Evolutionary conservation across 495 filamentous ascomycete species (phyloP), one percentile per base, ranked within the genome.

Genomic region (Penicillium riverlandense): DNA sequence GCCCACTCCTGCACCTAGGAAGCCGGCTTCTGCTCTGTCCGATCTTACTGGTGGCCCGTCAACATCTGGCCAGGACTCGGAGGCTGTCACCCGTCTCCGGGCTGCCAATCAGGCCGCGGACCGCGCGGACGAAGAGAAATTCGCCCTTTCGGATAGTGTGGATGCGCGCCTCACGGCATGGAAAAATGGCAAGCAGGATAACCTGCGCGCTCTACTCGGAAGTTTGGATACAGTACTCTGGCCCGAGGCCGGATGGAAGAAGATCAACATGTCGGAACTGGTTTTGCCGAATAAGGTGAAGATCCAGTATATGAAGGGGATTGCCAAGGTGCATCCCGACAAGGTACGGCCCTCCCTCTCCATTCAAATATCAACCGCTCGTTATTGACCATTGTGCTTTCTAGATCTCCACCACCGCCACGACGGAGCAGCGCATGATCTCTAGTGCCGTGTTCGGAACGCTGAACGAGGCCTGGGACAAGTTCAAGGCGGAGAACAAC

Each of bases 401-500:
- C 11, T 38, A 98, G 92, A 82, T 98, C 48, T 69, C 90, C 11
- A 86, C 84, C 56, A 79, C 83, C 47, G 90, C 92, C 28, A 90
- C 80, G n/a, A 97, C 90, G 2, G 94, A 97, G 65, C 87, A 95
- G 47, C 79, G 77, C 35, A 95, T 98, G 84, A 87, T 97, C 61
- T 86, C 88, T 40, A 86, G 80, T 7, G 80, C 84, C 6, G 92
- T 98, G 12, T 98, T 98, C 55, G 85, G 83, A 49, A 85, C 88
- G 11, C 70, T 98, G 60, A 98, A 98, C 58, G 94, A 97, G 66
- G 89, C 90, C 7, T 98, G 92, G 92, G 92, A 98, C 59, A 95
- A 90, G 64, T 98, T 98, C 69, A 92, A 91, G 67, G 71, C 72
- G 45, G 90, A 98, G 57, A 96, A 97, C 63, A 73, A 71, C 41